Base-by-base conservation (phyloP, 306 rosid genomes). In the Clitoria ternatea region DNA sequence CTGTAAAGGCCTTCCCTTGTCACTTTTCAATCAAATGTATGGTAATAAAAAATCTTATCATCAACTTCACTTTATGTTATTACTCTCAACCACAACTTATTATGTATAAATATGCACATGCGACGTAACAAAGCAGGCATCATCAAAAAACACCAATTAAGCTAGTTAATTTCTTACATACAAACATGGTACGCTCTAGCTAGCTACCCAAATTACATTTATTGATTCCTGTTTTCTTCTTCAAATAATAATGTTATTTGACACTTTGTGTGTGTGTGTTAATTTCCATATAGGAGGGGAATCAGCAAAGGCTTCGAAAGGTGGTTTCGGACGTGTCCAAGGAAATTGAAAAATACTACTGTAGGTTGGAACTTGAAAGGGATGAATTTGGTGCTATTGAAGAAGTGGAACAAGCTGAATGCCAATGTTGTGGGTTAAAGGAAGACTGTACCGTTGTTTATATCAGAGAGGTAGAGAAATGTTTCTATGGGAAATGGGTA, bases 371-470 rank as follows among this genome's bases (percentile, higher is more conserved):
- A 29, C 9, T 37, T 14, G 82, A 72, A 50, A 66, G 42, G 27
- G 69, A 55, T 2, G 3, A 19, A 13, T n/a, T 62, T 23, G 33
- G 3, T n/a, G 11, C 2, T 0, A 74, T 73, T 20, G 87, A 83
- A 67, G 85, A 85, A 44, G 78, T 83, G 50, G 78, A 71, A 73
- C 83, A 85, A 60, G 89, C 66, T 10, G 80, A 83, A 61, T 91
- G 96, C 14, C 33, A 77, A 1, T 91, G 96, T 60, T 91, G 92
- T 81, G 92, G 92, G 20, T 4, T 86, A 39, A 85, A 83, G 37
- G 96, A 91, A 44, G 92, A 85, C 2, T 91, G 92, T 48, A 88
- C 88, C 2, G n/a, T 2, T 6, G 61, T 71, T 61, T 88, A 91
- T 50, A 85, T 83, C 22, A 7, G 35, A 23, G 53, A 88, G 59